Evolutionary conservation across 208 protist genomes (phyloP).

Genomic region (Acanthamoeba royreba): DNA sequence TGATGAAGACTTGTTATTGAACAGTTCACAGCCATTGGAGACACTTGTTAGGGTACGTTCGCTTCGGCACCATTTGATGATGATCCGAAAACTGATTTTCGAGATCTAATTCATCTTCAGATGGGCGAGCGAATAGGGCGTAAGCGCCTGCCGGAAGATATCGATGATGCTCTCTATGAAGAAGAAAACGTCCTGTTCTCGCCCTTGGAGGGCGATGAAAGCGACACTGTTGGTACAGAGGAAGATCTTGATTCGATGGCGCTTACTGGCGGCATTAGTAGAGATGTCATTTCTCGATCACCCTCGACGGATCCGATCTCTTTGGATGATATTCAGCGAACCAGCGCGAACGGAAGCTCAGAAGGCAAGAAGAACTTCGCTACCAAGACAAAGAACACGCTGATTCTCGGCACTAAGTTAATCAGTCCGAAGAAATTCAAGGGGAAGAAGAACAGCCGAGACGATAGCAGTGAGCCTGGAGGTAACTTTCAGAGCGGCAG

Average conservation of each 20-base stretch:
- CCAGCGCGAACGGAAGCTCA: neutral
- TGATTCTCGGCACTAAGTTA: constrained; percentile 24
- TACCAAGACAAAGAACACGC: constrained; percentile 38
- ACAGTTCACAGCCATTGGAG: constrained; percentile 54
- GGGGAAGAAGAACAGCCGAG: neutral
- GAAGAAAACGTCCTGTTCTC: neutral
- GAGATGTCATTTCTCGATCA: neutral
- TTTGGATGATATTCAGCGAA: neutral
- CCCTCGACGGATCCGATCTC: neutral
- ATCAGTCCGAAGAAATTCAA: constrained; percentile 42
- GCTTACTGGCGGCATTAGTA: neutral
- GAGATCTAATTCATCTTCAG: neutral
- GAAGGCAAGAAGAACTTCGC: neutral
- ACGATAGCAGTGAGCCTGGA: neutral
- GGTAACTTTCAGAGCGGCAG: too few relatives aligned
- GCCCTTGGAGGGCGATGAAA: neutral
- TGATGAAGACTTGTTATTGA: constrained; percentile 75
- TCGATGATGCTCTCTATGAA: neutral
- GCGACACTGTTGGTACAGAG: neutral
- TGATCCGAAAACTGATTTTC: neutral
- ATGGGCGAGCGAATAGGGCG: neutral
- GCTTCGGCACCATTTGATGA: neutral
- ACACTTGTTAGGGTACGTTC: neutral
- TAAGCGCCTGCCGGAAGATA: neutral
- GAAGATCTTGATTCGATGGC: neutral